A percentile compares a stretch with the other conserved stretches of the same genome.
These are phyloP conservation scores for Verticillium tricorpus DNA, from an alignment of 2,329 filamentous ascomycete species.

Conservation along the genomic window DNA sequence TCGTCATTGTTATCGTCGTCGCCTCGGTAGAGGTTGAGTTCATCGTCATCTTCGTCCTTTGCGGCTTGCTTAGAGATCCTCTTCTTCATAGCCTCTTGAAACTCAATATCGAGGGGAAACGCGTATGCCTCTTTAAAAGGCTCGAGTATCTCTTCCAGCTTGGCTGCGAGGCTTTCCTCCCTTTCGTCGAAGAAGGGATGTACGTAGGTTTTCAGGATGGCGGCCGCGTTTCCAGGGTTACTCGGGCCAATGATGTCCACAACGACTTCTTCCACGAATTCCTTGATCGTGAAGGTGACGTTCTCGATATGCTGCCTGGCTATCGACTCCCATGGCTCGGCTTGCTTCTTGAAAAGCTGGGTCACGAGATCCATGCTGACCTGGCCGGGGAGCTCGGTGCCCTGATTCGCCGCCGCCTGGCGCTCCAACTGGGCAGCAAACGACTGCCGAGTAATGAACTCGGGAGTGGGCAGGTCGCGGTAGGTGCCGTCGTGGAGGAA, in stretches of 20 bases:
- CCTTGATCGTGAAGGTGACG: slow-evolving; percentile 21
- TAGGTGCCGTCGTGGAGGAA: slow-evolving; percentile 17
- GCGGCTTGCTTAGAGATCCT: slow-evolving; percentile 5
- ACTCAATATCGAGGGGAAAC: slow-evolving; percentile 26
- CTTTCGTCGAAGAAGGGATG: slow-evolving; percentile 29
- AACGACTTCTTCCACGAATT: slow-evolving; percentile 32
- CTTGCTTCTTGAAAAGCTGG: slow-evolving; percentile 33
- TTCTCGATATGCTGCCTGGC: slow-evolving; percentile 28
- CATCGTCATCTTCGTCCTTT: background rate
- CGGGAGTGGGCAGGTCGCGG: slow-evolving; percentile 25
- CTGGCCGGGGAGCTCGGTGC: slow-evolving; percentile 33
- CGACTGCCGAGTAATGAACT: slow-evolving; percentile 7
- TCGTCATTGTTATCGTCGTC: no score
- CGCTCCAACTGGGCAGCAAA: slow-evolving; percentile 23
- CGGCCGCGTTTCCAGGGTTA: slow-evolving; percentile 13
- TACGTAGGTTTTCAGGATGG: slow-evolving; percentile 19
- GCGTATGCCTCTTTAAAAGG: slow-evolving; percentile 30
- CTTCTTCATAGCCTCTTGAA: slow-evolving; percentile 14
- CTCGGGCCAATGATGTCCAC: slow-evolving; percentile 8
- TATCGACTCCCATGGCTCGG: slow-evolving; percentile 32
- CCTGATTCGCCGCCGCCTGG: slow-evolving; percentile 30
- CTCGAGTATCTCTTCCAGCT: slow-evolving; percentile 33
- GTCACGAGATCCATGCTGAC: slow-evolving; percentile 30
- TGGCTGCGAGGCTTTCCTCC: slow-evolving; percentile 20
- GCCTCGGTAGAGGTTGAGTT: no score